phyloP scores from a whole-genome alignment of 495 filamentous ascomycete species.

The Neurospora terricola region DNA sequence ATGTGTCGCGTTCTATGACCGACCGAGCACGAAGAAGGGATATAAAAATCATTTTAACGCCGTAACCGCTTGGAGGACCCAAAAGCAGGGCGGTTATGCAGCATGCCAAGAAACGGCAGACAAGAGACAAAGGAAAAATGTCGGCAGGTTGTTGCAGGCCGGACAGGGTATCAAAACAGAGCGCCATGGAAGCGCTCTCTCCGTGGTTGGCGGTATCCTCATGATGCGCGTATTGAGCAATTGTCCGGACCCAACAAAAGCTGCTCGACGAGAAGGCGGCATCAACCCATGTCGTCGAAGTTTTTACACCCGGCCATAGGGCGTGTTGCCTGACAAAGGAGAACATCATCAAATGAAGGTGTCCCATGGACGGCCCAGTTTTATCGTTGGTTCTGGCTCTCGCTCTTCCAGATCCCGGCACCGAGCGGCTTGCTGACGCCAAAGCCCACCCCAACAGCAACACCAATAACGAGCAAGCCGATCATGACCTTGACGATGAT shows the following conservation, averaged over 20 bases:
- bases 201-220: background rate
- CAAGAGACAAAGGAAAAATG: background rate
- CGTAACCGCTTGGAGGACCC: background rate
- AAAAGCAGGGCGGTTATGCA: background rate
- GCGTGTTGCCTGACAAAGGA: background rate
- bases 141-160: background rate
- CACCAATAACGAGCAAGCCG: slow-evolving; percentile 33
- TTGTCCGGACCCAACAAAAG: background rate
- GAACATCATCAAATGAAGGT: background rate
- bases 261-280: background rate
- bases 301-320: background rate
- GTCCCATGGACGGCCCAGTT: background rate
- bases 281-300: background rate
- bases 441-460: slow-evolving; percentile 37
- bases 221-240: background rate
- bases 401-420: slow-evolving; percentile 34
- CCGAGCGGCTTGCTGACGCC: slow-evolving; percentile 42
- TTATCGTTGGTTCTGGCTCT: slow-evolving; percentile 13
- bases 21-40: background rate
- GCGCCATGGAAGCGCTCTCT: background rate
- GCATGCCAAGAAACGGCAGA: background rate
- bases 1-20: background rate
- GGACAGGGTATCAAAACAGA: background rate
- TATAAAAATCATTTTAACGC: background rate
- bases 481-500: slow-evolving; percentile 35